Base-by-base conservation (phyloP, 2,329 filamentous ascomycete species). In the Verticillium albo-atrum region DNA sequence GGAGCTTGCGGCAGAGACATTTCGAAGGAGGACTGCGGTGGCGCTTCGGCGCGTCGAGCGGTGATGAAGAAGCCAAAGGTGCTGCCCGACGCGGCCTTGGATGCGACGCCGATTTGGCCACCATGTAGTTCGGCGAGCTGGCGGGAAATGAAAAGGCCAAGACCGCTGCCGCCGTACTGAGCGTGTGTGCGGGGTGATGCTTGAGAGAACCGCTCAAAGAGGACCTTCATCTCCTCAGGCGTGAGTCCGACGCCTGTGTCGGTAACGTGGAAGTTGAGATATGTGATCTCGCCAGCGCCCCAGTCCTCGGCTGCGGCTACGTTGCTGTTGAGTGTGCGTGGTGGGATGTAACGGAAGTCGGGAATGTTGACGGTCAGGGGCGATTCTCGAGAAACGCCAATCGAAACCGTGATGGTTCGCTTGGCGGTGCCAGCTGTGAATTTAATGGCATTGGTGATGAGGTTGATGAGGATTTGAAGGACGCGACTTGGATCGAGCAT, bases 161-260 rank as follows among this genome's bases (percentile, higher is more conserved):
- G 76, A 0, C 86, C 86, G 7, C 80, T 84, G 6, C 86, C 86
- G 2, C 86, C 86, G 58, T 89, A 89, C 62, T 86, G 82, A 0
- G 87, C 82, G 60, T 78, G 76, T 0, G 76, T 78, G 28, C 73
- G 67, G 0, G 75, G 75, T 0, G 70, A 74, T 0, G 87, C 87
- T 70, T 90, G 88, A 5, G 84, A 86, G 71, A 90, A 90, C 0
- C 87, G 78, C 60, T 88, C 81, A 66, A 90, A 90, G 0, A 90
- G 77, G 9, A 85, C 74, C 62, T 86, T 87, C 70, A 85, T 87
- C 66, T 89, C 87, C 54, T 85, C 79, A 0, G 82, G 77, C 2
- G 75, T 83, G 14, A 90, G 77, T 1, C 86, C 86, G 26, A 86
- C 82, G 0, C 88, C 88, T 0, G 86, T 89, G 64, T 90, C 88